phyloP scores from a whole-genome alignment of 495 filamentous ascomycete species.

The Margaritispora aquatica region DNA sequence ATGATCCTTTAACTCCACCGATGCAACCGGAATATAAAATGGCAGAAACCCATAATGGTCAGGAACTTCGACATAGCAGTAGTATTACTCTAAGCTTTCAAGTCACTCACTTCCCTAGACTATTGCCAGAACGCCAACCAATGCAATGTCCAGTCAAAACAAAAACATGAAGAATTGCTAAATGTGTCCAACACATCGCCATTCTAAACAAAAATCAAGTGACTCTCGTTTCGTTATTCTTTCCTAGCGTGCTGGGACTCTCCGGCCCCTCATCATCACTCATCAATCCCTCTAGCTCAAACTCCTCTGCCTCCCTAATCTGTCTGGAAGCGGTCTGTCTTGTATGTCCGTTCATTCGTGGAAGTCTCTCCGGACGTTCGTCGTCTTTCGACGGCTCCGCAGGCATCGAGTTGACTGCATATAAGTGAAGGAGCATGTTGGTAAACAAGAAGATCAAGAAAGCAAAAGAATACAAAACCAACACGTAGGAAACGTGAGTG shows the following conservation, averaged over 20 bases:
- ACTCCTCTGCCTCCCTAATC: constrained; percentile 76
- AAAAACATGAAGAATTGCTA: not conserved
- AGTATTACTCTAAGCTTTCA: no score
- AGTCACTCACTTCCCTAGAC: no score
- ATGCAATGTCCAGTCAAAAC: not conserved
- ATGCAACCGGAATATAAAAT: no score
- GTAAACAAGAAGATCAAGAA: constrained; percentile 88
- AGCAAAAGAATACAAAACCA: constrained; percentile 84
- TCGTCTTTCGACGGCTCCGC: constrained; percentile 21
- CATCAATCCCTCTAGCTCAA: constrained; percentile 85
- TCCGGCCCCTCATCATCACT: constrained; percentile 71
- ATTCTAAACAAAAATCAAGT: no score
- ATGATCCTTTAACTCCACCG: no score
- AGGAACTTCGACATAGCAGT: no score
- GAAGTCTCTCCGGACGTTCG: constrained; percentile 8
- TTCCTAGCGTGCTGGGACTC: constrained; percentile 28
- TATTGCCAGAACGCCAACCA: not conserved
- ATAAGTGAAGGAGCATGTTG: constrained; percentile 76
- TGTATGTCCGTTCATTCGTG: constrained; percentile 49
- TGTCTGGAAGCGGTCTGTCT: constrained; percentile 36
- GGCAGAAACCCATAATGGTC: no score
- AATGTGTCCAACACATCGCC: no score
- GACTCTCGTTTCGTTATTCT: constrained; percentile 31
- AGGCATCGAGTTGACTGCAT: constrained; percentile 50
- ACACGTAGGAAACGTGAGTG: constrained; percentile 83